Conservation (phyloP, 257 asterid genomes). For the Solanum phureja region DNA sequence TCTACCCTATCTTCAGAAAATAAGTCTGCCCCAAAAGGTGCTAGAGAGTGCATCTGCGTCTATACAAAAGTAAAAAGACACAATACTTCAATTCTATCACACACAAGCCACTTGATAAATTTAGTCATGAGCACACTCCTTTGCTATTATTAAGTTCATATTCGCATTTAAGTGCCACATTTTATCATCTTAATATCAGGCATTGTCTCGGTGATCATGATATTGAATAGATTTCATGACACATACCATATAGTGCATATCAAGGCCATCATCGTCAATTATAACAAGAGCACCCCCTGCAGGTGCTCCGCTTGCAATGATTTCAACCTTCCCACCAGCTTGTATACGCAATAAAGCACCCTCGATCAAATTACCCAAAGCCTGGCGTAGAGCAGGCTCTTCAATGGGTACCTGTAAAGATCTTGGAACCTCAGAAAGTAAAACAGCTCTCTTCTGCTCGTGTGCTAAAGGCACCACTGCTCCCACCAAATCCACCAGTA, state of each 20-base stretch:
- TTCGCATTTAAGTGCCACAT: background rate
- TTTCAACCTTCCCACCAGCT: conserved; percentile 67
- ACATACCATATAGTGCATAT: conserved; percentile 93
- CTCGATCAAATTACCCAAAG: conserved; percentile 86
- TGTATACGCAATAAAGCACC: conserved; percentile 78
- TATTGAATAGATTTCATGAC: background rate
- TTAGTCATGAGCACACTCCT: background rate
- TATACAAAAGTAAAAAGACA: conserved; percentile 19
- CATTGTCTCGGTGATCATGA: background rate
- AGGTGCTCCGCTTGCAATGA: conserved; percentile 66
- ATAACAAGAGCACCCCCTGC: conserved; percentile 84
- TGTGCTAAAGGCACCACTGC: conserved; percentile 78
- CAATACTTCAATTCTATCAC: background rate
- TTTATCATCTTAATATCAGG: background rate
- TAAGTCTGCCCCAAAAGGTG: conserved; percentile 78
- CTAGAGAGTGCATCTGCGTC: conserved; percentile 89
- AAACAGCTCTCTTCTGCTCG: conserved; percentile 51
- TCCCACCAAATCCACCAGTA: conserved; percentile 67
- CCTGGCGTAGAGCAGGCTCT: conserved; percentile 90
- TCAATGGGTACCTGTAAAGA: conserved; percentile 68
- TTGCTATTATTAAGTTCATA: background rate
- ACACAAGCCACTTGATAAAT: background rate
- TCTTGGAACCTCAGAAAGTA: conserved; percentile 50
- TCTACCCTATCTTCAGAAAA: conserved; percentile 49
- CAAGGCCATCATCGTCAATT: conserved; percentile 93